Evolutionary conservation across 2,329 filamentous ascomycete species (phyloP), one percentile per base, ranked within the genome.

Genomic region (Fusarium oligoseptatum): DNA sequence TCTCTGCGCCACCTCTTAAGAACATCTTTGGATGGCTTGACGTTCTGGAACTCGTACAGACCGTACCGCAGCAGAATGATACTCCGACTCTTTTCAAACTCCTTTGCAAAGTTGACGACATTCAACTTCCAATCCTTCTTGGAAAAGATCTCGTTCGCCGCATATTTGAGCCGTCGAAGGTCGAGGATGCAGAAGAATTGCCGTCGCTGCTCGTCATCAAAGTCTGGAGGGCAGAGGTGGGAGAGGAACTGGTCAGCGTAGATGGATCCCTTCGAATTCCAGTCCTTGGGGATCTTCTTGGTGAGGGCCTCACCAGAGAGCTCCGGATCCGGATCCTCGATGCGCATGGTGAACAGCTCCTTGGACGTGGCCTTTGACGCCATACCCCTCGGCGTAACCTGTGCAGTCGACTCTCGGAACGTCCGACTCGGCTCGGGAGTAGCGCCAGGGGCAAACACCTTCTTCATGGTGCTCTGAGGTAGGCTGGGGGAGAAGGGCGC

Each of bases 131-230:
- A 91, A 73, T 90, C 89, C 79, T 91, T 91, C 78, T 87, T 88
- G 20, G 82, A 78, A 68, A 91, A 91, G 17, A 91, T 89, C 75
- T 91, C 89, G 74, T 91, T 86, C 32, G 89, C 89, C 7, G 89
- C 87, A 76, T 90, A 90, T 81, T 91, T 91, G 55, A 91, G 84
- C 72, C 89, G 86, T 69, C 89, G 88, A 67, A 91, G 83, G 77
- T 91, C 89, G 74, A 91, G 88, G 71, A 91, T 88, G 78, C 89
- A 91, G 75, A 91, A 91, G 78, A 91, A 91, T 82, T 91, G 89
- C 67, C 89, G 87, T 57, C 88, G 86, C 80, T 91, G 89, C 62
- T 89, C 84, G 60, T 91, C 89, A 72, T 89, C 88, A 71, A 91
- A 87, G 50, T 89, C 86, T 29, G 86, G 81, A 3, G 89, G 89